Evolutionary conservation across 345 rosid species (phyloP), one percentile per base, ranked within the genome.

Genomic region (Moringa oleifera): DNA sequence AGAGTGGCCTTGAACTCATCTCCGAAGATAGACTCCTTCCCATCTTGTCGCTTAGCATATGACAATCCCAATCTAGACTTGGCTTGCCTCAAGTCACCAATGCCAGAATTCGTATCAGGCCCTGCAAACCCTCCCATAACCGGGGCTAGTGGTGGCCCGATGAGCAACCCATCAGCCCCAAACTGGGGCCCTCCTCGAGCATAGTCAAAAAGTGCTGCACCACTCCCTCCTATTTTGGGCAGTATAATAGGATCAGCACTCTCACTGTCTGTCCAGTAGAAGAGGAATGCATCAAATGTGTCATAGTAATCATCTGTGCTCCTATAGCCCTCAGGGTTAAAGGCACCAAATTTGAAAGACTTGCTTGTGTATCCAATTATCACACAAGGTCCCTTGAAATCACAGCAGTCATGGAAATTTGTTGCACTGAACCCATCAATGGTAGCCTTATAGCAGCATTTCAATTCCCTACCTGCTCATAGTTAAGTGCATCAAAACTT

Each of bases 311-410:
- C 96, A 69, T 88, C 91, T 0, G 96, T 91, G 80, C 98, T 85
- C 66, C 87, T 74, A 50, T 86, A 91, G n/a, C 98, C 98, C 66
- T 88, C 96, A 0, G 96, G 87, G 28, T 67, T 91, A 68, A 86
- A 91, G 21, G 84, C 94, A 23, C 96, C 97, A 63, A 86, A 88
- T 77, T 88, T 86, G 83, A 85, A 83, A 7, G 81, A 67, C 66
- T 71, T 77, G 66, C 79, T 66, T 50, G 95, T 87, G 67, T 82
- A 84, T 53, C 91, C 96, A 50, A 89, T 81, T 22, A 92, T 80
- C 58, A 92, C 96, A 67, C 95, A 92, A 11, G 96, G 96, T 36
- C 98, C 95, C 79, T 87, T 85, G 87, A 89, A 89, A 73, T 89
- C 93, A 64, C 89, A 71, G 63, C 83, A 83, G 24, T 74, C 75